A percentile compares a stretch with the other conserved stretches of the same genome.
These are phyloP conservation scores for Parathielavia hyrcaniae DNA, from an alignment of 495 filamentous ascomycete genomes.

Conservation along the genomic window DNA sequence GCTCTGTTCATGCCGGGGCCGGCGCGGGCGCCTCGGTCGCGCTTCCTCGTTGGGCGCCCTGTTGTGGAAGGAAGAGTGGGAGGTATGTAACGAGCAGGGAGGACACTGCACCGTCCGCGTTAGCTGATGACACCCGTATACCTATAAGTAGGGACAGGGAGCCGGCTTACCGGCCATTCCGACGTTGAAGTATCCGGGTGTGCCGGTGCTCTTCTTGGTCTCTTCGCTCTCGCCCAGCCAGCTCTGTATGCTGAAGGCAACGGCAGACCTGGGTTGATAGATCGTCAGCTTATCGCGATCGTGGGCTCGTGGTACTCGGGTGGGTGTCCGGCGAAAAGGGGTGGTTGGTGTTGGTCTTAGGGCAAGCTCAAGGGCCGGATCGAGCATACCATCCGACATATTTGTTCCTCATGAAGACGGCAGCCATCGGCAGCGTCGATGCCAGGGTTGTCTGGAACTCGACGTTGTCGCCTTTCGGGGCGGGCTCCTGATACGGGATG, in stretches of 20 bases:
- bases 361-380: not conserved
- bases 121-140: constrained; percentile 15
- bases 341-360: not conserved
- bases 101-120: constrained; percentile 52
- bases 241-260: constrained; percentile 74
- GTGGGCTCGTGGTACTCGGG: not conserved
- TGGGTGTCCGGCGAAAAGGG: not conserved
- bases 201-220: constrained; percentile 56
- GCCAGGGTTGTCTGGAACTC: constrained; percentile 62
- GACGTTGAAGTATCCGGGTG: constrained; percentile 78
- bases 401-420: constrained; percentile 87
- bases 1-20: constrained; percentile 25
- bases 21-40: constrained; percentile 42
- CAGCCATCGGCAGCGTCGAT: constrained; percentile 87
- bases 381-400: constrained; percentile 73
- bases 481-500: constrained; percentile 47
- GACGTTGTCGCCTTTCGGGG: constrained; percentile 39
- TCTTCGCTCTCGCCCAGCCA: constrained; percentile 84
- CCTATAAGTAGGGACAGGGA: not conserved
- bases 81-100: constrained; percentile 76
- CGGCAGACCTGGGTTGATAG: constrained; percentile 56
- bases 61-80: constrained; percentile 69
- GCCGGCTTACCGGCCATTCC: constrained; percentile 75
- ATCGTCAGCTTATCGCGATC: not conserved
- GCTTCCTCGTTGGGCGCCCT: constrained; percentile 27